Evolutionary conservation across 768 basidiomycete genomes (phyloP).

Genomic region (Psilocybe tampanensis): DNA sequence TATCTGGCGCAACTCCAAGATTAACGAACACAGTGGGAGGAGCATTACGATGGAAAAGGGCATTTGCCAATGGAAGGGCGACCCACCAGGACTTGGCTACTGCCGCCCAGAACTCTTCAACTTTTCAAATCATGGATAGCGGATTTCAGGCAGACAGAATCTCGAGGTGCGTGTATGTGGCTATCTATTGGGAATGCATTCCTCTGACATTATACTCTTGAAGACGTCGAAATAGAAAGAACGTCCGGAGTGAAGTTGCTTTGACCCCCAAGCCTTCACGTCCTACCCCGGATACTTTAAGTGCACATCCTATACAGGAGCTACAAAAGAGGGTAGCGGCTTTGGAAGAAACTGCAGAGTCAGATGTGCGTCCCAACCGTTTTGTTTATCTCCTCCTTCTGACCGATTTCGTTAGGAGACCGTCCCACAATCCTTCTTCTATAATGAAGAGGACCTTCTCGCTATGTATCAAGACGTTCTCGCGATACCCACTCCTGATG

Average conservation of each 20-base stretch:
- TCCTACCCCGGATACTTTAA: background rate
- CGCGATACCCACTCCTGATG: slow-evolving; percentile 28
- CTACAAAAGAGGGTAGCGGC: slow-evolving; percentile 38
- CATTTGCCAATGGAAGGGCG: slow-evolving; percentile 10
- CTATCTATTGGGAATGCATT: background rate
- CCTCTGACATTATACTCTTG: background rate
- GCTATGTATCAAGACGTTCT: slow-evolving; percentile 48
- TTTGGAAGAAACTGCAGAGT: slow-evolving; percentile 36
- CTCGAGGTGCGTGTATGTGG: slow-evolving; percentile 2
- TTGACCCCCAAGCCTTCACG: slow-evolving; percentile 7
- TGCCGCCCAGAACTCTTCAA: slow-evolving; percentile 4
- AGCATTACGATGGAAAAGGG: slow-evolving; percentile 13
- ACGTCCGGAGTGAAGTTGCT: background rate
- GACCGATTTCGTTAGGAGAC: slow-evolving; percentile 27
- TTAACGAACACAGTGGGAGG: background rate
- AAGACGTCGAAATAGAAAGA: background rate
- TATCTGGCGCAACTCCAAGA: slow-evolving; percentile 14
- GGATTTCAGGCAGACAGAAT: background rate
- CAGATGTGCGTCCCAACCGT: slow-evolving; percentile 34
- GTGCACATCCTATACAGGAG: slow-evolving; percentile 26
- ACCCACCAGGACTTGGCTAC: slow-evolving; percentile 22
- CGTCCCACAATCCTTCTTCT: slow-evolving; percentile 33
- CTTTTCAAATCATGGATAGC: slow-evolving; percentile 2
- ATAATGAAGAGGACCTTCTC: slow-evolving; percentile 45
- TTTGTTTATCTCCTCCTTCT: background rate